Base-by-base conservation (phyloP, 768 basidiomycete species). In the Russula compacta region DNA sequence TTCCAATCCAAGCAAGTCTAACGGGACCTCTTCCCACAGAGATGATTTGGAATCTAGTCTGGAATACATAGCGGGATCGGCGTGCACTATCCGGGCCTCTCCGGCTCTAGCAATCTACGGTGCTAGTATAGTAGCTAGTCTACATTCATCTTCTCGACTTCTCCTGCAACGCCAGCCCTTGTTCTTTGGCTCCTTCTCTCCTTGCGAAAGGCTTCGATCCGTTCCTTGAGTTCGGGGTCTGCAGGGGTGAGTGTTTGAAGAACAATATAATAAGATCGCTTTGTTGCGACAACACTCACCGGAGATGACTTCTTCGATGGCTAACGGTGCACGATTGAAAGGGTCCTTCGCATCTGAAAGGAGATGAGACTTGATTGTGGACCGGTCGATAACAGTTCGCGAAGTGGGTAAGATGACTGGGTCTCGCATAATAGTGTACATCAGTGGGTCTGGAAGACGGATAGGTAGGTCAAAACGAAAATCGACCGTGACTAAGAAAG, bases 351-450 rank as follows among this genome's bases (percentile, higher is more conserved):
- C 74, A 68, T 97, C 95, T 0, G 93, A 95, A 19, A 99, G 76
- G 39, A 98, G 75, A 71, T 97, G 94, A 1, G 93, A 89, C 68
- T 95, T 95, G 77, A 99, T 98, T 2, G 95, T 98, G 2, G 88
- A 79, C 24, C 90, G 83, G 72, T 99, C 97, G 46, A 99, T 71
- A 38, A 89, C 79, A 0, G 82, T 76, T 56, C 77, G 79, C 2
- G 95, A 98, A 0, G 88, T 85, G 0, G 97, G 97, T 36, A 99
- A 72, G 35, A 83, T 81, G 59, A 98, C 95, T 3, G 97, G 97
- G 71, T 99, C 93, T 57, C 84, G 86, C 97, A 99, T 99, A 56
- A 99, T 70, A 4, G 89, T 89, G 68, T 81, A 87, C 84, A 95
- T 92, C 64, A 97, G 77, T 1, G 91, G 92, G 72, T 95, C 93